phyloP scores from a whole-genome alignment of 352 stramenopile genomes.

The Phytopythium chamaehyphon region DNA sequence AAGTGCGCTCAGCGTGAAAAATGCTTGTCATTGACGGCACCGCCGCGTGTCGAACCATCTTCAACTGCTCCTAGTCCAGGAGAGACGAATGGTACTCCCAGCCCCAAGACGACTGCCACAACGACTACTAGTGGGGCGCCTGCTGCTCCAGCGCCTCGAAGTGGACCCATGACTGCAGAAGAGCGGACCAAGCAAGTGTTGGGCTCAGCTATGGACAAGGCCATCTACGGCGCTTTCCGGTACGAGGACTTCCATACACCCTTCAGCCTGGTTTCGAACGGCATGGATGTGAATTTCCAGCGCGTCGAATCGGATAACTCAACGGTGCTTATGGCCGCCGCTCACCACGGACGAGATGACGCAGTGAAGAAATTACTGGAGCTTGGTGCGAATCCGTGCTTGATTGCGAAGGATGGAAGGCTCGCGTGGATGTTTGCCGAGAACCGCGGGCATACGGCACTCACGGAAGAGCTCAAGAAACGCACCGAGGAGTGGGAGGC shows the following conservation, averaged over 20 bases:
- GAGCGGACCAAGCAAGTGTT: conserved; percentile 76
- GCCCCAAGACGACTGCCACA: not conserved
- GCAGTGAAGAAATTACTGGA: conserved; percentile 55
- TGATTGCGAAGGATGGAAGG: conserved; percentile 48
- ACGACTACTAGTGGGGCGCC: conserved; percentile 5
- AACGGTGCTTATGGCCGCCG: conserved; percentile 72
- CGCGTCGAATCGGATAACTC: conserved; percentile 72
- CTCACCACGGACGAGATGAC: conserved; percentile 77
- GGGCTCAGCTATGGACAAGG: conserved; percentile 78
- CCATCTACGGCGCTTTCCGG: conserved; percentile 76
- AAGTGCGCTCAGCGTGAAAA: conserved; percentile 73
- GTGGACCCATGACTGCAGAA: conserved; percentile 42
- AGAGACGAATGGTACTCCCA: not conserved
- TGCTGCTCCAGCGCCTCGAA: conserved; percentile 6
- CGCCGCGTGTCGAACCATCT: too few relatives aligned
- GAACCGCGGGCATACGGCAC: conserved; percentile 50
- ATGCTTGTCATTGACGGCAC: conserved; percentile 28
- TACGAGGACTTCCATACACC: conserved; percentile 76
- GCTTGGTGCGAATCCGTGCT: conserved; percentile 58
- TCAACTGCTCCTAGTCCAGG: not conserved
- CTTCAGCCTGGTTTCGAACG: conserved; percentile 77
- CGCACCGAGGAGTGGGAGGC: conserved; percentile 55
- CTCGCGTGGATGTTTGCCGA: conserved; percentile 73
- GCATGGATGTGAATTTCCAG: conserved; percentile 87
- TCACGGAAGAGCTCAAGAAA: conserved; percentile 73